A percentile compares a stretch with the other conserved stretches of the same genome.
Evolutionary conservation across 345 rosid genomes (phyloP).

Genomic region (Balakata baccata): DNA sequence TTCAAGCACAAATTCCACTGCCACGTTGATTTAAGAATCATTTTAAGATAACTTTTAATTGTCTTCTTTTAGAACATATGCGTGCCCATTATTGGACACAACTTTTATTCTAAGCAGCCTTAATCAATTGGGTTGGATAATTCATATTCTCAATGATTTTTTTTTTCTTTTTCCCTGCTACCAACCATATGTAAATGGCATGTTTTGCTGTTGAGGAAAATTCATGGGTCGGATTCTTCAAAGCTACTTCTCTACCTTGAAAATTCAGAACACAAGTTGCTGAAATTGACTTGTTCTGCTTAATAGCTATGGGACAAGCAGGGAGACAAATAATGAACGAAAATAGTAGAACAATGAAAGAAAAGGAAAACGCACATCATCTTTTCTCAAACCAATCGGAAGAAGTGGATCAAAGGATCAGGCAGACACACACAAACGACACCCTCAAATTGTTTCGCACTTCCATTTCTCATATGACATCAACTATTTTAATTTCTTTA

Average conservation of each 20-base stretch:
- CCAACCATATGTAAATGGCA: no score
- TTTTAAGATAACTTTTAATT: not conserved
- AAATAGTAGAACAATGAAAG: not conserved
- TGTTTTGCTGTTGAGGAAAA: no score
- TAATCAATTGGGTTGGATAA: not conserved
- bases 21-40: not conserved
- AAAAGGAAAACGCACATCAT: not conserved
- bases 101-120: not conserved
- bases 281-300: not conserved
- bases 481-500: not conserved
- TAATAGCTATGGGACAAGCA: not conserved
- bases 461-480: not conserved
- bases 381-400: slow-evolving; percentile 17
- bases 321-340: not conserved
- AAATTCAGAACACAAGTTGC: not conserved
- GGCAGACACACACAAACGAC: slow-evolving; percentile 21
- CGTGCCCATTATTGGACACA: not conserved
- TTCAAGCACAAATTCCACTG: slow-evolving; percentile 2
- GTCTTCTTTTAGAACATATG: not conserved
- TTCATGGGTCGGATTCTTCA: not conserved
- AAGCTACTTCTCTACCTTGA: not conserved
- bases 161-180: no score
- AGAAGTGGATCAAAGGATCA: slow-evolving; percentile 36
- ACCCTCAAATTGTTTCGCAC: slow-evolving; percentile 20
- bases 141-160: no score